phyloP scores from a whole-genome alignment of 306 rosid genomes.

The Pterocarpus macrocarpus region DNA sequence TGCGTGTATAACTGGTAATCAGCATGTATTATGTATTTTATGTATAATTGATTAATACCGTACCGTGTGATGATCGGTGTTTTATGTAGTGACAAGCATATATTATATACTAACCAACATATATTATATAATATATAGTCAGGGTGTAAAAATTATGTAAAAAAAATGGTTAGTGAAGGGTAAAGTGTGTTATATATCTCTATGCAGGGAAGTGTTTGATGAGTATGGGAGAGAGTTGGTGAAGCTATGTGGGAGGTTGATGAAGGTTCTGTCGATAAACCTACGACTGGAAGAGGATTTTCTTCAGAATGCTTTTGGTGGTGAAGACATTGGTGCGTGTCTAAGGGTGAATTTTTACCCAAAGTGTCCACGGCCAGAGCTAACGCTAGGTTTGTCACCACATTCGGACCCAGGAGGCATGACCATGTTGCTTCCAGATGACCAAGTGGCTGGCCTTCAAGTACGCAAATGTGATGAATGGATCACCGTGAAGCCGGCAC shows the following conservation, averaged over 20 bases:
- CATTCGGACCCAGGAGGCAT: slow-evolving; percentile 98
- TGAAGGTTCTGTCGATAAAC: slow-evolving; percentile 71
- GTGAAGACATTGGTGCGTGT: slow-evolving; percentile 81
- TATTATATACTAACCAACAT: no score
- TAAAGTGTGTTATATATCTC: background rate
- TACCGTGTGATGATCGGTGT: background rate
- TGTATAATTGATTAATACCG: no score
- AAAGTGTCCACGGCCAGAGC: slow-evolving; percentile 82
- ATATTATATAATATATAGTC: no score
- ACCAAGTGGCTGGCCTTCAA: slow-evolving; percentile 81
- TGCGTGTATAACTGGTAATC: no score
- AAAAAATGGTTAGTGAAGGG: no score
- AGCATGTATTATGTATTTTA: no score
- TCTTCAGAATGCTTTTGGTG: slow-evolving; percentile 79
- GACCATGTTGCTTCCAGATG: slow-evolving; percentile 78
- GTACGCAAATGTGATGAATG: slow-evolving; percentile 66
- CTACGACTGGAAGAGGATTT: slow-evolving; percentile 62
- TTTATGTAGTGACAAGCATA: background rate
- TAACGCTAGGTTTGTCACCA: slow-evolving; percentile 81
- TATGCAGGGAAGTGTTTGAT: slow-evolving; percentile 71
- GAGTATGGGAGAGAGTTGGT: slow-evolving; percentile 87
- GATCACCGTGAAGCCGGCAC: slow-evolving; percentile 88
- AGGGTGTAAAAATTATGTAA: background rate
- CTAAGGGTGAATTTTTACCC: slow-evolving; percentile 88
- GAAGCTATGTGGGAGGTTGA: slow-evolving; percentile 73